These are phyloP conservation scores for Avena atlantica DNA, from an alignment of 176 grass and related monocot species.

Conservation along the genomic window DNA sequence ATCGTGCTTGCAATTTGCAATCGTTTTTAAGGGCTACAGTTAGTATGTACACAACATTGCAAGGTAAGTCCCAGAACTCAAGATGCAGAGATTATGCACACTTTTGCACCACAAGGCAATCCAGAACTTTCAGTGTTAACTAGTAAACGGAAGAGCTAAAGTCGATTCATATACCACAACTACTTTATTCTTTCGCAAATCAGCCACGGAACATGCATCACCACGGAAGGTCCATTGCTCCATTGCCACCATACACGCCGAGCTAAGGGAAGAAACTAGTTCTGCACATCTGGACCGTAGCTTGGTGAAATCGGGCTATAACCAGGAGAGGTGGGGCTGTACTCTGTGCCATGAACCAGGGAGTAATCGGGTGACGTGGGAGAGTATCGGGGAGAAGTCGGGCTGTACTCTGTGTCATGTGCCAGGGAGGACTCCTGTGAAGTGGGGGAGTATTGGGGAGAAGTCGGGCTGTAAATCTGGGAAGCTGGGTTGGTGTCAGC, in stretches of 20 bases:
- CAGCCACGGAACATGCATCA: neutral
- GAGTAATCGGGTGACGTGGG: constrained; percentile 48
- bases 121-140: neutral
- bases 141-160: neutral
- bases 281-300: constrained; percentile 57
- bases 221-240: neutral
- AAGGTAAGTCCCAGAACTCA: neutral
- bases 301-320: constrained; percentile 71
- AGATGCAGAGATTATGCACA: constrained; percentile 3
- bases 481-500: constrained; percentile 1
- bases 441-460: constrained; percentile 59
- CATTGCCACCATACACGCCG: neutral
- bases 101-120: neutral
- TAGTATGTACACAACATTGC: neutral
- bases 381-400: constrained; percentile 70
- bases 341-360: constrained; percentile 9
- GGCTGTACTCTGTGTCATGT: constrained; percentile 37
- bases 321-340: constrained; percentile 64
- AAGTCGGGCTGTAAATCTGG: constrained; percentile 63
- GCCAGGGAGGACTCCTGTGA: constrained; percentile 40
- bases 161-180: neutral
- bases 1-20: neutral
- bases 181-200: neutral
- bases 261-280: neutral
- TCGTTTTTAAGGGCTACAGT: neutral